A percentile compares a stretch with the other conserved stretches of the same genome.
These are phyloP conservation scores for Blastomyces emzantsi DNA, from an alignment of 2,329 filamentous ascomycete species.

Conservation along the genomic window DNA sequence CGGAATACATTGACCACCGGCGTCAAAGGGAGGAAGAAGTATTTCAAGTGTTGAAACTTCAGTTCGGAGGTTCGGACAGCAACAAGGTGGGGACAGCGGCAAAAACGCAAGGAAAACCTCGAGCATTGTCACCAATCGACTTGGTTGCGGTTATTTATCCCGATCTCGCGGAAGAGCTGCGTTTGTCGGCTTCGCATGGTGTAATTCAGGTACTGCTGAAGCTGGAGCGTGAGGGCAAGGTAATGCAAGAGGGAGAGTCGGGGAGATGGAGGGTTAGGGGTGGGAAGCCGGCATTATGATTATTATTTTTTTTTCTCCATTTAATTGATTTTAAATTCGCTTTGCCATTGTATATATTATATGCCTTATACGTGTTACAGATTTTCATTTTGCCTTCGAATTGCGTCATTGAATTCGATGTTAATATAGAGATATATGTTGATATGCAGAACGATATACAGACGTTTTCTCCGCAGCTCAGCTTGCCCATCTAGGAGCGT, in stretches of 20 bases:
- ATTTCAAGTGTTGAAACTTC: slow-evolving; percentile 54
- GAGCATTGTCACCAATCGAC: slow-evolving; percentile 61
- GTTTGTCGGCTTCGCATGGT: slow-evolving; percentile 65
- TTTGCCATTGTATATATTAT: not conserved
- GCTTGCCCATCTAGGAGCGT: not conserved
- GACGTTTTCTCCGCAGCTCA: not conserved
- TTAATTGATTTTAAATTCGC: not conserved
- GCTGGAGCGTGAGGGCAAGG: slow-evolving; percentile 63
- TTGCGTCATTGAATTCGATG: not conserved
- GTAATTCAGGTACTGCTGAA: slow-evolving; percentile 72
- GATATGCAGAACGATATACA: not conserved
- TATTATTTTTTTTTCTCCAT: not conserved
- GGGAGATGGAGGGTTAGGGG: slow-evolving; percentile 20
- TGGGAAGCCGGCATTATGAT: slow-evolving; percentile 27
- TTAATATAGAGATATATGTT: not conserved
- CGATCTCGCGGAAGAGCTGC: slow-evolving; percentile 65
- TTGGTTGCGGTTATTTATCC: slow-evolving; percentile 83
- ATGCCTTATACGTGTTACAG: not conserved
- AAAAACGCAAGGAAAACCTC: slow-evolving; percentile 24
- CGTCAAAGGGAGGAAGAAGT: slow-evolving; percentile 72
- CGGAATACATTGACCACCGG: slow-evolving; percentile 76
- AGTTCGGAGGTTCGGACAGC: slow-evolving; percentile 30
- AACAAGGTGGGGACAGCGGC: slow-evolving; percentile 21
- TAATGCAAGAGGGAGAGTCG: slow-evolving; percentile 30
- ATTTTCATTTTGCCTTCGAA: not conserved